phyloP scores from a whole-genome alignment of 2,329 filamentous ascomycete species.

The Fusarium drepaniforme region DNA sequence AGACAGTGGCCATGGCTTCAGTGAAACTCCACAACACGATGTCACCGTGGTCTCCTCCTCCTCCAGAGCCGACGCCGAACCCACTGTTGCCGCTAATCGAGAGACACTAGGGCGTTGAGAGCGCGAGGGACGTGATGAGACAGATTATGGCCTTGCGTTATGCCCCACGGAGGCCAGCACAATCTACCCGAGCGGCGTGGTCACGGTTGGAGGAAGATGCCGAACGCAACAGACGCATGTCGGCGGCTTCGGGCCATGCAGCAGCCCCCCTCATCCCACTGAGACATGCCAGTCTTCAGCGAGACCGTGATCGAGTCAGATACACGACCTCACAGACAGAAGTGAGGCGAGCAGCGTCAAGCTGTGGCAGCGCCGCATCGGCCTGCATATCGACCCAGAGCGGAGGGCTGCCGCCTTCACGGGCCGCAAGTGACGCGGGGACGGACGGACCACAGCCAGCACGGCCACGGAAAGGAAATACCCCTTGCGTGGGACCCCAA shows the following conservation, averaged over 20 bases:
- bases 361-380: conserved; percentile 16
- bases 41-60: conserved; percentile 65
- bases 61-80: conserved; percentile 48
- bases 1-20: conserved; percentile 64
- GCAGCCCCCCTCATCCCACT: conserved; percentile 34
- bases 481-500: conserved; percentile 8
- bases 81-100: conserved; percentile 60
- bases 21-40: conserved; percentile 61
- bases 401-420: conserved; percentile 11
- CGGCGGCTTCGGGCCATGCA: conserved; percentile 7
- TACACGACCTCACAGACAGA: neutral
- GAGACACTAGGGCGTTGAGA: conserved; percentile 61
- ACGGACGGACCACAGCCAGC: neutral
- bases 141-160: conserved; percentile 41
- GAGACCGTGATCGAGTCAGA: neutral
- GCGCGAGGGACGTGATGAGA: conserved; percentile 57
- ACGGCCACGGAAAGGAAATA: conserved; percentile 4
- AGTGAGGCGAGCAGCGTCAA: conserved; percentile 17
- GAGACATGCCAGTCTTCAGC: conserved; percentile 40
- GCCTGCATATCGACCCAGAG: conserved; percentile 17
- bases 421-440: conserved; percentile 6
- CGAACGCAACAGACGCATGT: neutral
- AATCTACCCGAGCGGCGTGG: neutral
- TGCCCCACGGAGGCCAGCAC: conserved; percentile 10
- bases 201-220: conserved; percentile 1